These are phyloP conservation scores for Vitis hybrid DNA, from an alignment of 177 flowering plant species.

Conservation along the genomic window DNA sequence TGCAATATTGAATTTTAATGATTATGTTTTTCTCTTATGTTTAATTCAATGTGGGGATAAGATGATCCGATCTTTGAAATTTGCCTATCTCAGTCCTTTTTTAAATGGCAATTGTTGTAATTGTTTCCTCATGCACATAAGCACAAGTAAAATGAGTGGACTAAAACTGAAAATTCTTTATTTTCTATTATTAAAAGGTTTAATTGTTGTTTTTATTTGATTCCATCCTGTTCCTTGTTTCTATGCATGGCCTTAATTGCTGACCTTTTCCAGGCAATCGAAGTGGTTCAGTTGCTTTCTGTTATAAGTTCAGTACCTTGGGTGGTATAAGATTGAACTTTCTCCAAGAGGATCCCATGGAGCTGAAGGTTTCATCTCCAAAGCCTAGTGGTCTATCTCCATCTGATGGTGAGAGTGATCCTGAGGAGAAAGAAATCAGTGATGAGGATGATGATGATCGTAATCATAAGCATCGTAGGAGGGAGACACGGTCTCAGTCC, in stretches of 20 bases:
- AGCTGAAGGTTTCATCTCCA: constrained; percentile 48
- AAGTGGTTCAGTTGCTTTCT: constrained; percentile 3
- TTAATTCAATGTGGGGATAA: neutral
- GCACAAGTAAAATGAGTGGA: neutral
- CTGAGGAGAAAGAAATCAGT: constrained; percentile 79
- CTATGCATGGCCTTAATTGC: neutral
- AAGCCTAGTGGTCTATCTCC: constrained; percentile 54
- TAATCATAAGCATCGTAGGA: constrained; percentile 93
- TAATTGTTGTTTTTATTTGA: neutral
- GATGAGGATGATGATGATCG: constrained; percentile 97
- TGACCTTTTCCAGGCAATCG: neutral
- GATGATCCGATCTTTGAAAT: neutral
- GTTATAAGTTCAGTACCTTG: constrained; percentile 2
- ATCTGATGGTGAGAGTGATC: constrained; percentile 56
- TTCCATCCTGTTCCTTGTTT: neutral
- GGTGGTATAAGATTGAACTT: constrained; percentile 5
- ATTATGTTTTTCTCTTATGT: too few species aligned
- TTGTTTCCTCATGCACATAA: neutral
- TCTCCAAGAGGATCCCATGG: constrained; percentile 31
- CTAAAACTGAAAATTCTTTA: neutral
- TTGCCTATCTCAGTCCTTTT: neutral
- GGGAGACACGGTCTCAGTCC: constrained; percentile 68
- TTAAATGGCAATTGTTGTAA: neutral
- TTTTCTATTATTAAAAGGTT: neutral
- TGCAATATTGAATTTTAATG: too few species aligned